Evolutionary conservation across 2,329 filamentous ascomycete species (phyloP), one percentile per base, ranked within the genome.

Genomic region (Epichloe sibirici): DNA sequence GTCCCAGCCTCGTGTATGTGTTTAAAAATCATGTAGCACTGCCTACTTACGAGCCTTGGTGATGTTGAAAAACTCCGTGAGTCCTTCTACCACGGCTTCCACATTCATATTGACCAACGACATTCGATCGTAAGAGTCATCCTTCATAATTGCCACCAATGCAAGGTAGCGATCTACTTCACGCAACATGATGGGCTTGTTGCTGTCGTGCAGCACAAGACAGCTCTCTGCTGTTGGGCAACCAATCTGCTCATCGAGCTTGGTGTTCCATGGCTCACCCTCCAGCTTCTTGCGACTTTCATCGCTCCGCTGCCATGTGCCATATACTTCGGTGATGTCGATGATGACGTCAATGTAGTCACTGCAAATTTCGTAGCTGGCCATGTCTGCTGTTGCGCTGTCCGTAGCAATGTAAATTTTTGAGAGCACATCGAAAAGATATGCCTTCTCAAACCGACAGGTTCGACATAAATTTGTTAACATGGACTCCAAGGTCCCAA

Each of bases 351-450:
- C 93, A 60, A 98, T 96, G 66, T 95, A 97, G 66, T 98, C 93
- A 48, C 89, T 95, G 72, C 93, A 98, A 64, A 97, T 95, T 71
- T 97, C 93, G 68, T 98, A 98, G 66, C 88, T 91, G 43, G 88
- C 86, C 77, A 96, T 93, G 64, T 97, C 91, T 35, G 91, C 88
- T 0, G 91, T 91, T 40, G 88, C 86, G 34, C 86, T 93, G 67
- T 98, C 93, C 5, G 91, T 96, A 1, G 93, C 93, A 60, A 98
- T 95, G 72, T 98, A 98, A 57, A 98, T 95, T 73, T 98, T 98
- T 71, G 88, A 95, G 60, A 95, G 80, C 8, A 97, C 90, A 65
- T 98, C 94, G 65, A 98, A 98, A 6, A 98, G 81, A 67, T 98
- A 98, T 3, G 90, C 91, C 71, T 98, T 98, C 66, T 97, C 90